These are phyloP conservation scores for Abrus precatorius DNA, from an alignment of 306 rosid genomes.

Conservation along the genomic window DNA sequence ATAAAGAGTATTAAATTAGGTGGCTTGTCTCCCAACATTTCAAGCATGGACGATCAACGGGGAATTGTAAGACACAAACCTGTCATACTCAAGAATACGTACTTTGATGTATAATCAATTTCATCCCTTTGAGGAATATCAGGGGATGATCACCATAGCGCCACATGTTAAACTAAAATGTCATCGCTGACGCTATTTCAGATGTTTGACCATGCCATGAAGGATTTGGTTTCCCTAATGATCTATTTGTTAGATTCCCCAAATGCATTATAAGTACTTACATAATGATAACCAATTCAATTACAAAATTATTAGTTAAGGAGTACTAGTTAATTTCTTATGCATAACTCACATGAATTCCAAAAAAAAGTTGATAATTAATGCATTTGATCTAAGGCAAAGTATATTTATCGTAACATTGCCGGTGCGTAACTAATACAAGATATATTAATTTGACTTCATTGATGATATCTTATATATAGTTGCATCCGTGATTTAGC, in stretches of 20 bases:
- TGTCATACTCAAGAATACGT: constrained; percentile 44
- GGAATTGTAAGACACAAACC: constrained; percentile 24
- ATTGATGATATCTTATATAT: neutral
- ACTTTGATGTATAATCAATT: constrained; percentile 39
- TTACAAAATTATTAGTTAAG: neutral
- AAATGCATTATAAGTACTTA: neutral
- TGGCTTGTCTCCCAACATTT: constrained; percentile 55
- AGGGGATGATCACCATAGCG: neutral
- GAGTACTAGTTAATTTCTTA: neutral
- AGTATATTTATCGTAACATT: neutral
- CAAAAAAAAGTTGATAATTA: neutral
- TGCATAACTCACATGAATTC: neutral
- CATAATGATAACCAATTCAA: constrained; percentile 3
- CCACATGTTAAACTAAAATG: constrained; percentile 42
- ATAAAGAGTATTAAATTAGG: constrained; percentile 54
- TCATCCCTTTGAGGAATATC: neutral
- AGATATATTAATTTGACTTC: neutral
- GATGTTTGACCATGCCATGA: constrained; percentile 25
- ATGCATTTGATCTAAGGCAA: neutral
- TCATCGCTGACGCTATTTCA: constrained; percentile 7
- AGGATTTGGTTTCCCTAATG: constrained; percentile 13
- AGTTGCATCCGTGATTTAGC: neutral
- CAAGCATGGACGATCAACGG: constrained; percentile 52
- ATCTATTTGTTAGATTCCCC: constrained; percentile 31
- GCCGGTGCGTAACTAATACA: neutral